phyloP scores from a whole-genome alignment of 208 protist genomes.

The Leishmania tarentolae region DNA sequence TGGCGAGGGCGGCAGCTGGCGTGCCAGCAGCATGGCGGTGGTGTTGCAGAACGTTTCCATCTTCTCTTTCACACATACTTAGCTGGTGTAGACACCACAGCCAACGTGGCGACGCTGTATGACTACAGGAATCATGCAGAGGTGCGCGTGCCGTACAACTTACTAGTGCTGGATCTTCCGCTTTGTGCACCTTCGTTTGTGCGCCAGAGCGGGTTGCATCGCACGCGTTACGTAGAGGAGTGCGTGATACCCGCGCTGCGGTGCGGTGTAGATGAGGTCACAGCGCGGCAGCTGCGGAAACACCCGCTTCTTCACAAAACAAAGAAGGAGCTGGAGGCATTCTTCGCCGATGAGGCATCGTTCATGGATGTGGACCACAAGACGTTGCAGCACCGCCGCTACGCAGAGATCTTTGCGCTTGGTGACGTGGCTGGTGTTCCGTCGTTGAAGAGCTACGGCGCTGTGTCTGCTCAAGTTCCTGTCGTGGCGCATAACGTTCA shows the following conservation, averaged over 20 bases:
- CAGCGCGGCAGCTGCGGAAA: neutral
- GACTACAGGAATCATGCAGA: constrained; percentile 61
- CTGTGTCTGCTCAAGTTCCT: constrained; percentile 74
- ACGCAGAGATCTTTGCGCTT: constrained; percentile 80
- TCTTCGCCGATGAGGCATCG: constrained; percentile 41
- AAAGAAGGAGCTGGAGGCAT: constrained; percentile 6
- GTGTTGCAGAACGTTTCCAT: constrained; percentile 28
- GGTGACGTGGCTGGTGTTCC: constrained; percentile 84
- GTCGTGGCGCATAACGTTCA: constrained; percentile 85
- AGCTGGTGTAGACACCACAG: constrained; percentile 42
- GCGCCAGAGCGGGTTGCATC: constrained; percentile 58
- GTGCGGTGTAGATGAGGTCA: neutral
- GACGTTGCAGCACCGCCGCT: constrained; percentile 76
- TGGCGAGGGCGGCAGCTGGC: constrained; percentile 54
- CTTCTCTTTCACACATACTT: constrained; percentile 55
- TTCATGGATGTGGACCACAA: constrained; percentile 79
- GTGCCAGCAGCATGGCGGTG: constrained; percentile 7
- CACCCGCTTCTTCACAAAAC: constrained; percentile 13
- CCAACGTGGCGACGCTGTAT: constrained; percentile 65
- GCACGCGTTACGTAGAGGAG: constrained; percentile 38
- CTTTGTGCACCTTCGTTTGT: constrained; percentile 76
- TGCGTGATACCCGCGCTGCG: constrained; percentile 21
- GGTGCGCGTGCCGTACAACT: constrained; percentile 50
- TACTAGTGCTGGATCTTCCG: constrained; percentile 82
- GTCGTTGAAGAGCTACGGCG: constrained; percentile 82